Percentiles rank a stretch among this genome's conserved stretches.
Conservation (phyloP, 2,329 filamentous ascomycete species). For the Dothidotthia symphoricarpi region DNA sequence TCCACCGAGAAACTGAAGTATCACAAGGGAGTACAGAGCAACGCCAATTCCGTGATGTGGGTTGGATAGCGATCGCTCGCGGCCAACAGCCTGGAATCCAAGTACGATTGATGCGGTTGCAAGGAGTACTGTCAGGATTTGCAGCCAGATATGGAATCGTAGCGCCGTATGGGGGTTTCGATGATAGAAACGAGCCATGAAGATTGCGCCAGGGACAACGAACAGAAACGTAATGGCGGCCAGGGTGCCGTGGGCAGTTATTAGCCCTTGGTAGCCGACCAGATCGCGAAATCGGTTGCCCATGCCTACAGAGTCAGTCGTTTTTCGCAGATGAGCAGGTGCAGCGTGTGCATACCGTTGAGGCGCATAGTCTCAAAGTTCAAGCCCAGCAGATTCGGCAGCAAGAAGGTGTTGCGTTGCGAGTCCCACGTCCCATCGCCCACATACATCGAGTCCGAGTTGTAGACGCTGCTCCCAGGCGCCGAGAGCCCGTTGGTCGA, state of each 20-base stretch:
- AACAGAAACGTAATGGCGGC: conserved; percentile 72
- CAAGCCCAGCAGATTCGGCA: conserved; percentile 73
- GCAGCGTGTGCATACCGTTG: conserved; percentile 60
- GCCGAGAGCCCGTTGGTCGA: conserved; percentile 55
- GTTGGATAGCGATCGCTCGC: conserved; percentile 69
- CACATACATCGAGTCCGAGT: conserved; percentile 70
- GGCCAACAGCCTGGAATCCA: conserved; percentile 76
- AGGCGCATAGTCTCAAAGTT: conserved; percentile 82
- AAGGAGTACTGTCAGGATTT: conserved; percentile 66
- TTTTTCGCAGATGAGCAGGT: not conserved
- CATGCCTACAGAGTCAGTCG: conserved; percentile 61
- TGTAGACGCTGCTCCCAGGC: conserved; percentile 70
- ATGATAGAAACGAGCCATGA: conserved; percentile 70
- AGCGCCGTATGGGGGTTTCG: conserved; percentile 61
- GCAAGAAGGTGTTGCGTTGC: conserved; percentile 70
- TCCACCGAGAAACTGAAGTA: conserved; percentile 70
- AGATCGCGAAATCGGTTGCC: conserved; percentile 72
- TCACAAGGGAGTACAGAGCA: conserved; percentile 70
- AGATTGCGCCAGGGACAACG: conserved; percentile 70
- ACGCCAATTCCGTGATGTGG: conserved; percentile 83
- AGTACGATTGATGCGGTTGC: conserved; percentile 70
- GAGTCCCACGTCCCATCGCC: conserved; percentile 85
- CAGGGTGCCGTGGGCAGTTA: conserved; percentile 70
- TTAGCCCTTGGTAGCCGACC: conserved; percentile 66
- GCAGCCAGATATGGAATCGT: conserved; percentile 70